Evolutionary conservation across 2,329 filamentous ascomycete genomes (phyloP), one percentile per base, ranked within the genome.

Genomic region (Alternaria arborescens): DNA sequence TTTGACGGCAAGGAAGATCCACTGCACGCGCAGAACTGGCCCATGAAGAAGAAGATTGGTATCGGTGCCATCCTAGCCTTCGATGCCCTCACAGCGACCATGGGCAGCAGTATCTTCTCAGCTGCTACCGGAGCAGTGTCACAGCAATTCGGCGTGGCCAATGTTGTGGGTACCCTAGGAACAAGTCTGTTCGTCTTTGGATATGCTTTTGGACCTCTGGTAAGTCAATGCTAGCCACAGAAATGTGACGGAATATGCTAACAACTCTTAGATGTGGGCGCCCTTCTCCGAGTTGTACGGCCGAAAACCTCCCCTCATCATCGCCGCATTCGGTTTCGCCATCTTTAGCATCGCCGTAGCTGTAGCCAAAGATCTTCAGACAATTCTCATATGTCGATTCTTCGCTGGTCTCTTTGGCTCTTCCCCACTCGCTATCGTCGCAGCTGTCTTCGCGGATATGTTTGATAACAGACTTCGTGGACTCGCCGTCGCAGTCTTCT

Each of bases 11-110:
- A 88, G 1, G 85, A 93, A 65, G 93, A 97, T 72, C 93, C 93
- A 3, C 74, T 94, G 64, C 93, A 97, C 78, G 89, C 93, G 0
- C 91, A 95, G 80, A 97, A 97, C 77, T 97, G 93, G 93, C 85
- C 91, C 0, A 77, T 91, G 62, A 87, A 82, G 72, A 94, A 91
- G 82, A 97, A 97, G 88, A 52, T 93, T 41, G 70, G 85, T 7
- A 90, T 89, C 1, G 87, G 88, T 20, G 83, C 84, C 41, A 88
- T 93, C 68, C 81, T 94, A 42, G 91, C 88, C 24, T 93, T 89
- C 71, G 91, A 90, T 44, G 92, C 91, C 14, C 82, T 93, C 69
- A 86, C 87, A 18, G 83, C 90, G 0, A 86, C 90, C 5, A 93
- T 94, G 75, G 87, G 89, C 0, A 79, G 75, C 43, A 79, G 76